These are phyloP conservation scores for Heliosperma pusillum DNA, from an alignment of 148 eudicot species.

Conservation along the genomic window DNA sequence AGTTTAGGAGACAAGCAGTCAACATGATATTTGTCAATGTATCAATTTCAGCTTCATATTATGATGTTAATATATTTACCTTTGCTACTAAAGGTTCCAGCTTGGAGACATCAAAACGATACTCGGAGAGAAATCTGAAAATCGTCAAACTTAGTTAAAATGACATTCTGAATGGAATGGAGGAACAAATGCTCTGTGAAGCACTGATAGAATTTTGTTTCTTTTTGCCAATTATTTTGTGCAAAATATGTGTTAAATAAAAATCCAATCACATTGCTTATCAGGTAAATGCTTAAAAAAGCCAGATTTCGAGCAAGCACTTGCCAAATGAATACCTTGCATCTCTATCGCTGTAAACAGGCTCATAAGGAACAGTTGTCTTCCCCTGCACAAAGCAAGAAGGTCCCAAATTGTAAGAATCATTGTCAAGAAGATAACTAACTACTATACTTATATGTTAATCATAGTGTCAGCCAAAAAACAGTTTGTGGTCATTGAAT, in stretches of 20 bases:
- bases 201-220: neutral
- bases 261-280: neutral
- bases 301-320: neutral
- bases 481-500: neutral
- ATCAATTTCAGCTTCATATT: neutral
- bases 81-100: constrained; percentile 3
- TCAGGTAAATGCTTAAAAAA: neutral
- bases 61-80: neutral
- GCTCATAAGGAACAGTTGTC: constrained; percentile 79
- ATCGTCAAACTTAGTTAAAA: neutral
- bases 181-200: neutral
- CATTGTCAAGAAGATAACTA: neutral
- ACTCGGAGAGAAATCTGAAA: neutral
- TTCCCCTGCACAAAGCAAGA: constrained; percentile 49
- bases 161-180: neutral
- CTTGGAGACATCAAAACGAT: constrained; percentile 9
- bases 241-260: neutral
- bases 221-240: neutral
- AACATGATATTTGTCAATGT: neutral
- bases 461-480: neutral
- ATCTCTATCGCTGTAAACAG: constrained; percentile 83
- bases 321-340: constrained; percentile 51
- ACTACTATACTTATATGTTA: neutral
- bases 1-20: neutral
- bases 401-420: neutral